Conservation (phyloP, 2,329 filamentous ascomycete species). For the Pezicula carpinea region DNA sequence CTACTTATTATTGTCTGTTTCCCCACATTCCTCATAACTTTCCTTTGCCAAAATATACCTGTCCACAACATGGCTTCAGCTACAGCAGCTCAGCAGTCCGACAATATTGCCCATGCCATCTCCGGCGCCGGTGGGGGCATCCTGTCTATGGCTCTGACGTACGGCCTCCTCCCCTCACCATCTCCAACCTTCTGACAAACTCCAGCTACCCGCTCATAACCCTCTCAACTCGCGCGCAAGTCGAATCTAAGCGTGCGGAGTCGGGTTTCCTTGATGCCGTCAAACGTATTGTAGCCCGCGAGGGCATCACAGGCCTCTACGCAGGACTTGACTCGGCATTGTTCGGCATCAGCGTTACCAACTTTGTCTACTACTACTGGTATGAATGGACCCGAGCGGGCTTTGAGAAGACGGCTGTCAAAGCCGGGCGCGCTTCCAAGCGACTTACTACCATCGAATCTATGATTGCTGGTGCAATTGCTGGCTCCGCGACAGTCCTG, state of each 20-base stretch:
- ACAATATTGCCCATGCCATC: constrained; percentile 94
- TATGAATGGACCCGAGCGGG: constrained; percentile 93
- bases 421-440: constrained; percentile 66
- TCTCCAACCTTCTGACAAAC: constrained; percentile 5
- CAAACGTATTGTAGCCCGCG: constrained; percentile 81
- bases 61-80: constrained; percentile 19
- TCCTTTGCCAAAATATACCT: background rate
- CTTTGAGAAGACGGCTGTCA: constrained; percentile 74
- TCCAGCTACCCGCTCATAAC: constrained; percentile 90
- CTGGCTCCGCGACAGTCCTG: constrained; percentile 89
- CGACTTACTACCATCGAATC: constrained; percentile 88
- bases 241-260: constrained; percentile 91
- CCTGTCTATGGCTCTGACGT: constrained; percentile 93
- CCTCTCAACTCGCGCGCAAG: constrained; percentile 92
- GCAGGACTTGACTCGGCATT: constrained; percentile 89
- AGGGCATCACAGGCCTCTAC: constrained; percentile 86
- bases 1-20: background rate
- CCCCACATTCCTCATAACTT: background rate
- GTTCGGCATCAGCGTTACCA: constrained; percentile 96
- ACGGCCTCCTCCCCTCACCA: constrained; percentile 29
- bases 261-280: constrained; percentile 80
- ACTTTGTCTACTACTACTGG: constrained; percentile 99
- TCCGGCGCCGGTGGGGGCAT: constrained; percentile 91
- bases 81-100: constrained; percentile 58
- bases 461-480: constrained; percentile 92